Percentiles rank a stretch among this genome's conserved stretches.
phyloP scores from a whole-genome alignment of 352 stramenopile genomes.

The Phytophthora podocarpi region DNA sequence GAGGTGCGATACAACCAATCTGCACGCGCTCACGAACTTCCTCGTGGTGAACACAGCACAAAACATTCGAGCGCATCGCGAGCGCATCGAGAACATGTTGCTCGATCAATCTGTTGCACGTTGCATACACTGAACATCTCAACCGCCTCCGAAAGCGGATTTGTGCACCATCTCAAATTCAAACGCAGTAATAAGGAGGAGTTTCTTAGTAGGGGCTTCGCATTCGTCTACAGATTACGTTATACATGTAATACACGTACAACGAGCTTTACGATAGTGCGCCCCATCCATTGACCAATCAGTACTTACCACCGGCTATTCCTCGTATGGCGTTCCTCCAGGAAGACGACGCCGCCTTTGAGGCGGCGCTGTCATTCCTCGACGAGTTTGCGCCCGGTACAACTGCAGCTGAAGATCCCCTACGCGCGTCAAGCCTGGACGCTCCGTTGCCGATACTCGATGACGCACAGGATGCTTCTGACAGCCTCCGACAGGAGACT shows the following conservation, averaged over 20 bases:
- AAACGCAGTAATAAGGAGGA: no score
- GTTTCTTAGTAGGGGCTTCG: no score
- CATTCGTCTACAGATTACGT: no score
- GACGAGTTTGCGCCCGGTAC: conserved; percentile 4
- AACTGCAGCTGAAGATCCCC: neutral
- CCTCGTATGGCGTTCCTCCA: conserved; percentile 20
- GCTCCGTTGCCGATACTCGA: neutral
- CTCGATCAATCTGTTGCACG: neutral
- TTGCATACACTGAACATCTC: neutral
- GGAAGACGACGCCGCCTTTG: conserved; percentile 8
- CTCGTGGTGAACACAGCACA: no score
- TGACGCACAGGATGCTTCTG: neutral
- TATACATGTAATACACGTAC: no score
- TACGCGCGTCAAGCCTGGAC: neutral
- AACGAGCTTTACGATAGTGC: no score
- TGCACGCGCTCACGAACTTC: no score
- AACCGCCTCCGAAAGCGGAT: no score
- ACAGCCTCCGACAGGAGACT: neutral
- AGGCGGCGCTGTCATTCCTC: conserved; percentile 12
- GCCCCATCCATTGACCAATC: neutral
- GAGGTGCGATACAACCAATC: no score
- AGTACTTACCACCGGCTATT: no score
- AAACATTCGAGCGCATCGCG: no score
- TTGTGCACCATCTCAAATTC: no score
- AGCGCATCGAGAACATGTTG: conserved; percentile 18